phyloP scores from a whole-genome alignment of 1,284 basidiomycete genomes.

The Malassezia nana region DNA sequence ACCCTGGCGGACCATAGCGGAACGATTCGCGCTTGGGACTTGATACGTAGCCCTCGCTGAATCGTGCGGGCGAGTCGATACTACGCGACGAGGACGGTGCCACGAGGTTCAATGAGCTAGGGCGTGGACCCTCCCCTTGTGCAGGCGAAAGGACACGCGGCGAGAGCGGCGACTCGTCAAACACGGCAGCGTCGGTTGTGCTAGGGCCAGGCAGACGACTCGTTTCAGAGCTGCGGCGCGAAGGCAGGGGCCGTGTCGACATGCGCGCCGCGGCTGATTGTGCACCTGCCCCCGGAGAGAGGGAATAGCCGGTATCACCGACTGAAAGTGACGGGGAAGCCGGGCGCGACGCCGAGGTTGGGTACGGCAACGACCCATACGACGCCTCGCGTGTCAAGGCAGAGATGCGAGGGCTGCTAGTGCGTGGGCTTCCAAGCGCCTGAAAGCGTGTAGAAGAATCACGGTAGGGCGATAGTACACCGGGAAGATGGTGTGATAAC shows the following conservation, averaged over 20 bases:
- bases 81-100: not conserved
- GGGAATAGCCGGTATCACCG: conserved; percentile 21
- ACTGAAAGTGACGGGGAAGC: conserved; percentile 21
- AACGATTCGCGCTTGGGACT: conserved; percentile 33
- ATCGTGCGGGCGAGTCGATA: conserved; percentile 16
- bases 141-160: not conserved
- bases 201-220: not conserved
- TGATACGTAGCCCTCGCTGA: conserved; percentile 25
- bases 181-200: not conserved
- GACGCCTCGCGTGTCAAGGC: conserved; percentile 39
- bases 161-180: conserved; percentile 5
- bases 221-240: conserved; percentile 10
- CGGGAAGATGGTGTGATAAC: conserved; percentile 31
- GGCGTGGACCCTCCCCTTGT: not conserved
- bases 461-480: conserved; percentile 38
- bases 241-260: conserved; percentile 10
- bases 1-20: conserved; percentile 9
- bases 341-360: conserved; percentile 35
- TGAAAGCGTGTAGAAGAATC: conserved; percentile 35
- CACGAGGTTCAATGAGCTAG: not conserved
- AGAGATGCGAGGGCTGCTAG: conserved; percentile 32
- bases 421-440: conserved; percentile 24
- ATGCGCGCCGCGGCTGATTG: conserved; percentile 15
- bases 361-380: conserved; percentile 26
- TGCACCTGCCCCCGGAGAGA: conserved; percentile 16